These are phyloP conservation scores for Rhizophora mangle DNA, from an alignment of 345 rosid species.

Conservation along the genomic window DNA sequence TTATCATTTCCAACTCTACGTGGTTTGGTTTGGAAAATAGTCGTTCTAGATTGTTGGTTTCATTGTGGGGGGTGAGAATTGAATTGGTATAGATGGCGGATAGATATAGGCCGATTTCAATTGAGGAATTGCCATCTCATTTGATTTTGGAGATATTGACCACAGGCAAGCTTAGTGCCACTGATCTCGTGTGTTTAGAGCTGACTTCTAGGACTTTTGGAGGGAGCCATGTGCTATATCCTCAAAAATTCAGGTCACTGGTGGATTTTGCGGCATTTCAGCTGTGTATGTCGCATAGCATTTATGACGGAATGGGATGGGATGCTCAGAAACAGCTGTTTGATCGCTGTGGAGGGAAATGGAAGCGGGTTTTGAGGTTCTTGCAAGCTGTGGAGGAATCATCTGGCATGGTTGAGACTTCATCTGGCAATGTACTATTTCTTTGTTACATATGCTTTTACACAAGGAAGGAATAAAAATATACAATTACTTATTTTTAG, in stretches of 20 bases:
- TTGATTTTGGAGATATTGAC: slow-evolving; percentile 82
- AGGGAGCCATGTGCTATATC: slow-evolving; percentile 56
- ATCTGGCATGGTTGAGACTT: slow-evolving; percentile 66
- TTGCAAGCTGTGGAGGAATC: slow-evolving; percentile 78
- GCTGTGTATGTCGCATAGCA: slow-evolving; percentile 53
- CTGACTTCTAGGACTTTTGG: slow-evolving; percentile 77
- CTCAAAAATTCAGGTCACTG: slow-evolving; percentile 64
- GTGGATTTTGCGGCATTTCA: slow-evolving; percentile 83
- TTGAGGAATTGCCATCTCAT: slow-evolving; percentile 88
- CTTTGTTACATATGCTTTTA: slow-evolving; percentile 20
- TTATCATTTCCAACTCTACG: background rate
- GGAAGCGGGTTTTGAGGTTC: slow-evolving; percentile 89
- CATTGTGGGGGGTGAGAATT: slow-evolving; percentile 16
- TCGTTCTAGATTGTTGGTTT: background rate
- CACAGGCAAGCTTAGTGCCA: slow-evolving; percentile 55
- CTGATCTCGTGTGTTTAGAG: slow-evolving; percentile 69
- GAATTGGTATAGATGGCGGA: slow-evolving; percentile 58
- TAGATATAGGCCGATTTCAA: slow-evolving; percentile 39
- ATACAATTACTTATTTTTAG: background rate
- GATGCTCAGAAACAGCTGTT: slow-evolving; percentile 53
- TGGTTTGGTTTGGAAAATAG: background rate
- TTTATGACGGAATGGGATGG: slow-evolving; percentile 53
- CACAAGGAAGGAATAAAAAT: slow-evolving; percentile 7
- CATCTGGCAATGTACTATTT: slow-evolving; percentile 86
- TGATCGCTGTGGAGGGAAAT: slow-evolving; percentile 75